A percentile compares a stretch with the other conserved stretches of the same genome.
These are phyloP conservation scores for Coemansia erecta DNA, from an alignment of 192 early-diverging fungal genomes.

Conservation along the genomic window DNA sequence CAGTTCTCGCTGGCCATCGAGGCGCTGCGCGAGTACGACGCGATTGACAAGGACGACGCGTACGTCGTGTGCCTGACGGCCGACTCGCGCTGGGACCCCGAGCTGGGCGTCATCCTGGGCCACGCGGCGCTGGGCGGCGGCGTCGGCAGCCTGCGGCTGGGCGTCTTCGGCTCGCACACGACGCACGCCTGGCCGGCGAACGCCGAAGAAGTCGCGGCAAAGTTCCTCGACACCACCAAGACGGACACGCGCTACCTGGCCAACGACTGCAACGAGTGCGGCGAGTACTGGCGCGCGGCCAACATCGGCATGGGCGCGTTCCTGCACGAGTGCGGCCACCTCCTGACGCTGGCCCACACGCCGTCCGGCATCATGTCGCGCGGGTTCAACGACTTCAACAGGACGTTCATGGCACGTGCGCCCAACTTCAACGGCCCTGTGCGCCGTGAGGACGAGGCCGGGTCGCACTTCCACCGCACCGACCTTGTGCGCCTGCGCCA, in stretches of 20 bases:
- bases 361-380: slow-evolving; percentile 61
- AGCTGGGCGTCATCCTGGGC: slow-evolving; percentile 52
- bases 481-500: slow-evolving; percentile 60
- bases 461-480: slow-evolving; percentile 65
- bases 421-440: slow-evolving; percentile 53
- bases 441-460: slow-evolving; percentile 55
- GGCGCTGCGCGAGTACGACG: slow-evolving; percentile 50
- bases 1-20: slow-evolving; percentile 57
- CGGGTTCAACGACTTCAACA: slow-evolving; percentile 66
- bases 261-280: slow-evolving; percentile 62
- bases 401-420: slow-evolving; percentile 63
- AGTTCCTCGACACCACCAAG: slow-evolving; percentile 57
- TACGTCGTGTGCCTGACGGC: slow-evolving; percentile 58
- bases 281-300: slow-evolving; percentile 60
- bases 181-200: slow-evolving; percentile 62
- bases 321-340: slow-evolving; percentile 71
- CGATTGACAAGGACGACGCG: slow-evolving; percentile 36
- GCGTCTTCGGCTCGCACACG: slow-evolving; percentile 69
- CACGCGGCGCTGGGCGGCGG: slow-evolving; percentile 70
- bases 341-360: slow-evolving; percentile 60
- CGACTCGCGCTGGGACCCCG: slow-evolving; percentile 61
- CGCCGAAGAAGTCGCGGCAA: slow-evolving; percentile 59
- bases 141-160: slow-evolving; percentile 49
- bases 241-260: slow-evolving; percentile 58
- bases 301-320: slow-evolving; percentile 74